Percentiles rank a stretch among this genome's conserved stretches.
Evolutionary conservation across 768 basidiomycete genomes (phyloP).

Genomic region (Suillus subaureus): DNA sequence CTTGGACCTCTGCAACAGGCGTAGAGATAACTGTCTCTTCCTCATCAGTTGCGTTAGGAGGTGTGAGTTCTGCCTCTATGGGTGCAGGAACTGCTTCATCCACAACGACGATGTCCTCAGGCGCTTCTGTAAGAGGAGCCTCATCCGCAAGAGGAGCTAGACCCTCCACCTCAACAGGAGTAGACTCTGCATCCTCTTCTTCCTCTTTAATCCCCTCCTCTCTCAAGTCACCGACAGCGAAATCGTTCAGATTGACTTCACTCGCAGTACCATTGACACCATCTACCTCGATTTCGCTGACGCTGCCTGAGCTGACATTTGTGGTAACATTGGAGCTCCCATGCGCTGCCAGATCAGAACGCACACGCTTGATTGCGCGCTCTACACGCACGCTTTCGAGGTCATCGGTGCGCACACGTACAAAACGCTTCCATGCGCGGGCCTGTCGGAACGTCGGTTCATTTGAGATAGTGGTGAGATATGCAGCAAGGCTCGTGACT

Average conservation of each 20-base stretch:
- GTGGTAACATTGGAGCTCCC: constrained; percentile 39
- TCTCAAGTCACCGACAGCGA: constrained; percentile 17
- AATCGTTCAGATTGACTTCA: constrained; percentile 22
- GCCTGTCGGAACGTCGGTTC: constrained; percentile 60
- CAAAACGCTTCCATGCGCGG: constrained; percentile 83
- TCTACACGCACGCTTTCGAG: constrained; percentile 85
- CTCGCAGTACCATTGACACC: constrained; percentile 33
- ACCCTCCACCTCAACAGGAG: constrained; percentile 9
- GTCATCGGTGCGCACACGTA: constrained; percentile 84
- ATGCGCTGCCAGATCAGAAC: constrained; percentile 83
- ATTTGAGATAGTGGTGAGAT: constrained; percentile 80
- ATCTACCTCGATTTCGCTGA: constrained; percentile 36
- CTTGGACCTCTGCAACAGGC: constrained; percentile 39
- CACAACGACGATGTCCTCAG: constrained; percentile 11
- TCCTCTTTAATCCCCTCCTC: constrained; percentile 31
- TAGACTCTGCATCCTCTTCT: constrained; percentile 21
- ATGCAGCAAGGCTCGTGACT: constrained; percentile 72
- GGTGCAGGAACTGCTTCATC: constrained; percentile 12
- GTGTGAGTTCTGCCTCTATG: constrained; percentile 24
- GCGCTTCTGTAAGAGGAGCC: constrained; percentile 10
- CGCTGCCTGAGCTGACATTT: constrained; percentile 30
- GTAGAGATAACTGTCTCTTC: constrained; percentile 37
- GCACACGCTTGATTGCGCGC: constrained; percentile 83
- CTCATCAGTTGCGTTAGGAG: constrained; percentile 27
- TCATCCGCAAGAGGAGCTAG: constrained; percentile 10